Evolutionary conservation across 768 basidiomycete species (phyloP).

Genomic region (Trametes gibbosa): DNA sequence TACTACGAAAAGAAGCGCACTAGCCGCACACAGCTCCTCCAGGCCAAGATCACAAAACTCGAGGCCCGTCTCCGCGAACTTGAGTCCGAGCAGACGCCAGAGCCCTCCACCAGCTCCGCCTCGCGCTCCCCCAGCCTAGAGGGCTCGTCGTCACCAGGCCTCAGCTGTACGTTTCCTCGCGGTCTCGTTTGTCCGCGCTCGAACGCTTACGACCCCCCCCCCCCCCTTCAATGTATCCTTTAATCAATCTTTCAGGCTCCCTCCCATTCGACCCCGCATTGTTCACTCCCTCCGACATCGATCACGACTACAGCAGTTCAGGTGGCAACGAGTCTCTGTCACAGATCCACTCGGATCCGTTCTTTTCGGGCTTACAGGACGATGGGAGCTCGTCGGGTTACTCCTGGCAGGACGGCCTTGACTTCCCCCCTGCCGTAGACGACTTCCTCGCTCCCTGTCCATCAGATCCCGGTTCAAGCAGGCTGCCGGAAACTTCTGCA

Average conservation of each 20-base stretch:
- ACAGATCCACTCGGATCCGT: neutral
- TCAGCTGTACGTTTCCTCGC: constrained; percentile 1
- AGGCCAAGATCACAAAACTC: constrained; percentile 52
- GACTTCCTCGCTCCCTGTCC: constrained; percentile 15
- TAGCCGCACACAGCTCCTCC: constrained; percentile 56
- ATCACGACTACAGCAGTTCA: neutral
- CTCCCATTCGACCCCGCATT: constrained; percentile 3
- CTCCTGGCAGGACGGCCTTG: constrained; percentile 2
- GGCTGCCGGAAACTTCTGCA: constrained; percentile 5
- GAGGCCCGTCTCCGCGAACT: constrained; percentile 55
- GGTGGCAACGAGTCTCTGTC: neutral
- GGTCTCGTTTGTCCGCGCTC: neutral
- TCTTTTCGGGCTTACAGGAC: neutral
- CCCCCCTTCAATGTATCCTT: neutral
- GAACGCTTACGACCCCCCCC: neutral
- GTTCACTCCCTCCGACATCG: constrained; percentile 11
- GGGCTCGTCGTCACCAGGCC: constrained; percentile 14
- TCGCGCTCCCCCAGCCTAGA: constrained; percentile 22
- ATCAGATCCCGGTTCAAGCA: constrained; percentile 10
- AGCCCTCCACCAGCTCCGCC: constrained; percentile 24
- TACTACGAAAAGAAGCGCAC: constrained; percentile 62
- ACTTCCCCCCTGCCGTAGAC: constrained; percentile 11
- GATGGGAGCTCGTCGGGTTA: neutral
- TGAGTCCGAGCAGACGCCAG: constrained; percentile 37
- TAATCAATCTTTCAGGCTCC: neutral